phyloP scores from a whole-genome alignment of 257 asterid genomes.

The Asclepias syriaca region DNA sequence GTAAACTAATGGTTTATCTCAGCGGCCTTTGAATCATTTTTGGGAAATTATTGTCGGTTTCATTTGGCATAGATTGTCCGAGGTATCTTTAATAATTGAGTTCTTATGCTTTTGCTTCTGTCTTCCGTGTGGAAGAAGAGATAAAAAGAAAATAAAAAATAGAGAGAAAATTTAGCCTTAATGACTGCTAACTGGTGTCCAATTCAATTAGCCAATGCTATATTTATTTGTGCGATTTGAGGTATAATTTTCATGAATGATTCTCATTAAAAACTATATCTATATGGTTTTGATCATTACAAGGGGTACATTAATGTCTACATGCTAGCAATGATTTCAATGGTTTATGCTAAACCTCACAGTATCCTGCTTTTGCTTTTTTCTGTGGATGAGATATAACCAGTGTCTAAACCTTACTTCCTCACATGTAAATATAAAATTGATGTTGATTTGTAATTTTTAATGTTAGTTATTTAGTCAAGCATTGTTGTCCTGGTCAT shows the following conservation, averaged over 20 bases:
- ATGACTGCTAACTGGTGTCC: not conserved
- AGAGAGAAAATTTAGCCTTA: not conserved
- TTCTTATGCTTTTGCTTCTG: not conserved
- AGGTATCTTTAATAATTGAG: not conserved
- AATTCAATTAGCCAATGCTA: not conserved
- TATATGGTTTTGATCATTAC: not conserved
- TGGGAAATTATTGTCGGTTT: not conserved
- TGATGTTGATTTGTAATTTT: not conserved
- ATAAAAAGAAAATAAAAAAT: no score
- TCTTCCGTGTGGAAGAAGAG: not conserved
- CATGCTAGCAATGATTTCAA: not conserved
- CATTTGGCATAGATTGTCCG: not conserved
- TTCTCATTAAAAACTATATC: not conserved
- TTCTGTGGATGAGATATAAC: not conserved
- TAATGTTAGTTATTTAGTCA: not conserved
- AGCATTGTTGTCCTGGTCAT: not conserved
- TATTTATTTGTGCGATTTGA: not conserved
- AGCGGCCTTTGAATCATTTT: not conserved
- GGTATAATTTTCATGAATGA: not conserved
- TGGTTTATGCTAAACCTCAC: not conserved
- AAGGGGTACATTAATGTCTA: not conserved
- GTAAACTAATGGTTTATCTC: not conserved
- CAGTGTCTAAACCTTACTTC: not conserved
- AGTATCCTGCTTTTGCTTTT: not conserved
- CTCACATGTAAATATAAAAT: not conserved